These are phyloP conservation scores for Sclerotinia trifoliorum DNA, from an alignment of 2,329 filamentous ascomycete genomes.

Conservation along the genomic window DNA sequence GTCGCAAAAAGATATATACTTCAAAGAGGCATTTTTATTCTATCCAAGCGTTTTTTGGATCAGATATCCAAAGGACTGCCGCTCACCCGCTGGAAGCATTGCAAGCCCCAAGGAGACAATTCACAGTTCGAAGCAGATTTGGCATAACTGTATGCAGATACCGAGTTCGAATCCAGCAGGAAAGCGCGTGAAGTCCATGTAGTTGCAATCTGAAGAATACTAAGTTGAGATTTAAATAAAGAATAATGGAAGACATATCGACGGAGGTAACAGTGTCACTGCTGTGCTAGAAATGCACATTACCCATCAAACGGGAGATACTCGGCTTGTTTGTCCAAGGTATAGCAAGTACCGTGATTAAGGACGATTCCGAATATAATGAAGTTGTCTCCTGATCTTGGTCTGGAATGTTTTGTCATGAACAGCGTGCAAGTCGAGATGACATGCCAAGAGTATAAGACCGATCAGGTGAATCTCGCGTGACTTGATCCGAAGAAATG, in stretches of 20 bases:
- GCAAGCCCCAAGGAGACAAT: neutral
- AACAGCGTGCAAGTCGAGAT: neutral
- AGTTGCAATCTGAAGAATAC: neutral
- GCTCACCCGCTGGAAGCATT: too few species aligned
- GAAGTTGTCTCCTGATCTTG: too few species aligned
- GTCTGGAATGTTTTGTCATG: too few species aligned
- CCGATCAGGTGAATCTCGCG: neutral
- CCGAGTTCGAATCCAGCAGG: neutral
- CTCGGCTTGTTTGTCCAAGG: neutral
- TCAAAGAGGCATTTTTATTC: neutral
- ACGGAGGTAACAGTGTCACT: neutral
- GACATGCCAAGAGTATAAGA: neutral
- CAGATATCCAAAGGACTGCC: too few species aligned
- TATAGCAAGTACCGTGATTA: too few species aligned
- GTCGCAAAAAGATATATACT: neutral
- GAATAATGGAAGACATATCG: neutral
- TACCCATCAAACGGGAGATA: neutral
- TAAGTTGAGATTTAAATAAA: neutral
- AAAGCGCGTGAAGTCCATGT: neutral
- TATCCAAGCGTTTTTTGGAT: neutral
- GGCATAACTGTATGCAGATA: slow-evolving; percentile 7
- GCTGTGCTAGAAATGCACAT: too few species aligned
- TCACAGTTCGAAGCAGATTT: neutral
- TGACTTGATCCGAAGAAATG: neutral
- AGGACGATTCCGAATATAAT: neutral